Percentiles rank a stretch among this genome's conserved stretches.
phyloP scores from a whole-genome alignment of 768 basidiomycete genomes.

The Boletus sensibilis region DNA sequence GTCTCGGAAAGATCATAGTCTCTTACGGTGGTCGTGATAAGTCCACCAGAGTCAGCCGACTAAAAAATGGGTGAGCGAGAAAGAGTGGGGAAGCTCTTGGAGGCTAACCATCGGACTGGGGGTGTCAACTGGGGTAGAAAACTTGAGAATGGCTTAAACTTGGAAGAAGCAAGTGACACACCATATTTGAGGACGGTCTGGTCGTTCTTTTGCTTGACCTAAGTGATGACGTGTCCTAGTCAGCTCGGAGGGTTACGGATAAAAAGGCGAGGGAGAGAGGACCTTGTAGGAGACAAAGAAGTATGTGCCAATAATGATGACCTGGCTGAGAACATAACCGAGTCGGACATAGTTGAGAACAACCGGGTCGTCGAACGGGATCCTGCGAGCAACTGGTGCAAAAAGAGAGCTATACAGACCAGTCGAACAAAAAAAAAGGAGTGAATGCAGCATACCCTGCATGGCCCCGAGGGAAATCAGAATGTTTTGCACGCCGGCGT shows the following conservation, averaged over 20 bases:
- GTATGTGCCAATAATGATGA: conserved; percentile 69
- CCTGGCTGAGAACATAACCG: conserved; percentile 76
- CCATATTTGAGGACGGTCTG: conserved; percentile 95
- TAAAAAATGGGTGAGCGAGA: conserved; percentile 22
- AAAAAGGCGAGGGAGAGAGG: neutral
- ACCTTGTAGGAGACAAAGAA: conserved; percentile 79
- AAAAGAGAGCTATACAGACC: neutral
- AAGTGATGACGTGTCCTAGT: conserved; percentile 16
- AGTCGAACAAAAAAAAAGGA: neutral
- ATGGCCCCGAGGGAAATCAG: conserved; percentile 90
- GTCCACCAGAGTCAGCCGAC: conserved; percentile 65
- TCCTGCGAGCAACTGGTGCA: conserved; percentile 76
- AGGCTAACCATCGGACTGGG: conserved; percentile 68
- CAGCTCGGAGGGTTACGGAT: neutral
- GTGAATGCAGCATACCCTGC: conserved; percentile 57
- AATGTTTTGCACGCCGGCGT: conserved; percentile 75
- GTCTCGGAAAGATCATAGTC: conserved; percentile 93
- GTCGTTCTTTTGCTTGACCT: conserved; percentile 97
- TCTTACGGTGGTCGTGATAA: conserved; percentile 86
- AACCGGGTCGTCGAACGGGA: conserved; percentile 87
- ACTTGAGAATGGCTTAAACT: neutral
- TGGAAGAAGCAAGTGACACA: conserved; percentile 34
- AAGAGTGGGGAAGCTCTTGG: neutral
- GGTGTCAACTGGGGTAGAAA: conserved; percentile 60
- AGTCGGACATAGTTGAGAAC: conserved; percentile 80